Conservation (phyloP, 192 early-diverging fungal species). For the Backusella tarrabulga region DNA sequence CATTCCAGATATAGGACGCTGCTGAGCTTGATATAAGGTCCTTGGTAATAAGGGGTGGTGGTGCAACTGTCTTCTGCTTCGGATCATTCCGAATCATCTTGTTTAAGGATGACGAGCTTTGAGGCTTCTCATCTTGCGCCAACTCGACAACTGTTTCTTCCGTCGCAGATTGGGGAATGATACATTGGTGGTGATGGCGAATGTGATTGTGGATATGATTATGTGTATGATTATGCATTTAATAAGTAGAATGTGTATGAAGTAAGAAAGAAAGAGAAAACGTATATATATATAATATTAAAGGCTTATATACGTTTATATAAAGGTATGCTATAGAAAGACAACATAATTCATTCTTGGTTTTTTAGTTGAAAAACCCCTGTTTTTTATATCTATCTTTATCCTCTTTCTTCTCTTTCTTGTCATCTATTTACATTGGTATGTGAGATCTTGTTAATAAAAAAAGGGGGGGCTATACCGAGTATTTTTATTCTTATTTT, state of each 20-base stretch:
- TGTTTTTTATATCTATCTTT: neutral
- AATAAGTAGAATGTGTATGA: neutral
- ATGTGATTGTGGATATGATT: neutral
- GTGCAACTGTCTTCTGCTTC: neutral
- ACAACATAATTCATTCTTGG: slow-evolving; percentile 8
- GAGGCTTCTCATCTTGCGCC: neutral
- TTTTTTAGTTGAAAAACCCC: neutral
- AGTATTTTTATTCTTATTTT: neutral
- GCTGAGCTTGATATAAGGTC: slow-evolving; percentile 6
- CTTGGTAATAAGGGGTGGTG: neutral
- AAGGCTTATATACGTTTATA: neutral
- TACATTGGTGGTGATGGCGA: neutral
- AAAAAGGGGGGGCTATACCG: neutral
- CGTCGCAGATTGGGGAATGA: neutral
- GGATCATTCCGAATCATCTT: neutral
- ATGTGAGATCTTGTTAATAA: neutral
- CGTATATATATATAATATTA: neutral
- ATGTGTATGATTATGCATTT: neutral
- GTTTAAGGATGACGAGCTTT: neutral
- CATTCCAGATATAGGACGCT: neutral
- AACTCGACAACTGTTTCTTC: slow-evolving; percentile 2
- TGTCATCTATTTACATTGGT: slow-evolving; percentile 2
- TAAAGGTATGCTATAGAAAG: neutral
- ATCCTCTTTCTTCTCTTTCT: neutral
- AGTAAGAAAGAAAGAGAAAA: neutral